Percentiles rank a stretch among this genome's conserved stretches.
These are phyloP conservation scores for Gnaphalium uliginosum DNA, from an alignment of 129 eudicot species.

Conservation along the genomic window DNA sequence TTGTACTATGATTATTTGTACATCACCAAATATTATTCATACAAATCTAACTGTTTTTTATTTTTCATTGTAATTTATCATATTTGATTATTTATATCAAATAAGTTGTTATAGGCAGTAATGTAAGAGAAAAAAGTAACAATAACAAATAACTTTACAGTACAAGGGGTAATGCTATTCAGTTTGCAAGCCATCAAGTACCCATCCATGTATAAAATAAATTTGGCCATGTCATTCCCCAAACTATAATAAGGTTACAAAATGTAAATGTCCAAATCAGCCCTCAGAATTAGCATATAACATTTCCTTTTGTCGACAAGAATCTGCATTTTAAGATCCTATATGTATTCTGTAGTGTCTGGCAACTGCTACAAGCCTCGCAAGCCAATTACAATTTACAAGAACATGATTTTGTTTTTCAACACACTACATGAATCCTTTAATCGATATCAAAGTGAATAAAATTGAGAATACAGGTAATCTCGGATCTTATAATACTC, in stretches of 20 bases:
- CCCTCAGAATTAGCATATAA: conserved; percentile 3
- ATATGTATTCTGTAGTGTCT: conserved; percentile 20
- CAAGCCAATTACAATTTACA: conserved; percentile 13
- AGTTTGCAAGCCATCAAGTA: too few species aligned
- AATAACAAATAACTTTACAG: too few species aligned
- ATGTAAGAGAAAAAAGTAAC: too few species aligned
- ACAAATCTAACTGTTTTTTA: too few species aligned
- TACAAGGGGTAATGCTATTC: too few species aligned
- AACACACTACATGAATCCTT: background rate
- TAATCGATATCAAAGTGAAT: conserved; percentile 48
- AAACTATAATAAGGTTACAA: background rate
- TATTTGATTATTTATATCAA: too few species aligned
- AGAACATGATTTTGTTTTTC: conserved; percentile 1
- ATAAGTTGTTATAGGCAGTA: too few species aligned
- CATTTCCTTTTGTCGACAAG: background rate
- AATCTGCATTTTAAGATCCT: conserved; percentile 15
- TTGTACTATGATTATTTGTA: too few species aligned
- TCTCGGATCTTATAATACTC: conserved; percentile 92
- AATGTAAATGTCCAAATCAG: conserved; percentile 11
- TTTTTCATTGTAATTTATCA: too few species aligned
- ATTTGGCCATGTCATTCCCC: background rate
- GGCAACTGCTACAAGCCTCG: conserved; percentile 14
- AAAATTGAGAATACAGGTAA: conserved; percentile 78
- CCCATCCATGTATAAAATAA: too few species aligned
- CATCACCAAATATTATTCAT: too few species aligned